Evolutionary conservation across 179 eudicot genomes (phyloP).

Genomic region (Amaranthus tricolor): DNA sequence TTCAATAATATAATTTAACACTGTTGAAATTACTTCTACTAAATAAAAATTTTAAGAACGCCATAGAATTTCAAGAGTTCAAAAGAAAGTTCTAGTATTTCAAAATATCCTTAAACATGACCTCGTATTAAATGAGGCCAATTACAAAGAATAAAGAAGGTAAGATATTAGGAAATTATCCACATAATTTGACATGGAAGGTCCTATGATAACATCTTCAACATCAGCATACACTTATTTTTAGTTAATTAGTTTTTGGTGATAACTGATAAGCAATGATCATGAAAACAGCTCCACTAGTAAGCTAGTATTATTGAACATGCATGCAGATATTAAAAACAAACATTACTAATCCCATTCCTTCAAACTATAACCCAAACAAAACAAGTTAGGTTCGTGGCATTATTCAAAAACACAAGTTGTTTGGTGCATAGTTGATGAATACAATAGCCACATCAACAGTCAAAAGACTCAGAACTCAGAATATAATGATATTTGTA

Average conservation of each 20-base stretch:
- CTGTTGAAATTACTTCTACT: too few relatives aligned
- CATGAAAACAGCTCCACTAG: neutral
- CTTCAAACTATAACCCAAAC: neutral
- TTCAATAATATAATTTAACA: too few relatives aligned
- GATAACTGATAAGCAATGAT: neutral
- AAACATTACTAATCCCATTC: neutral
- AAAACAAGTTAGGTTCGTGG: neutral
- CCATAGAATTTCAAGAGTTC: too few relatives aligned
- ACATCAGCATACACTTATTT: neutral
- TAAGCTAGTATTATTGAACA: neutral
- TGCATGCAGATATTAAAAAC: neutral
- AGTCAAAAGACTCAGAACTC: neutral
- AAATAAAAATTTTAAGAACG: too few relatives aligned
- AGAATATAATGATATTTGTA: constrained; percentile 5
- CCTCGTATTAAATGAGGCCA: too few relatives aligned
- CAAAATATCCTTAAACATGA: too few relatives aligned
- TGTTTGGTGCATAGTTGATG: neutral
- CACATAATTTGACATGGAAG: too few relatives aligned
- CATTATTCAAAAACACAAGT: neutral
- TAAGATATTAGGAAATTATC: too few relatives aligned
- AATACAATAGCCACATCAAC: neutral
- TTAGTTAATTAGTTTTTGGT: neutral
- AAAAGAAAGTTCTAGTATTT: too few relatives aligned
- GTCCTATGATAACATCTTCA: neutral
- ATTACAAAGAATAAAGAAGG: too few relatives aligned